Percentiles rank a stretch among this genome's conserved stretches.
Conservation (phyloP, 768 basidiomycete genomes). For the Russula abietina region DNA sequence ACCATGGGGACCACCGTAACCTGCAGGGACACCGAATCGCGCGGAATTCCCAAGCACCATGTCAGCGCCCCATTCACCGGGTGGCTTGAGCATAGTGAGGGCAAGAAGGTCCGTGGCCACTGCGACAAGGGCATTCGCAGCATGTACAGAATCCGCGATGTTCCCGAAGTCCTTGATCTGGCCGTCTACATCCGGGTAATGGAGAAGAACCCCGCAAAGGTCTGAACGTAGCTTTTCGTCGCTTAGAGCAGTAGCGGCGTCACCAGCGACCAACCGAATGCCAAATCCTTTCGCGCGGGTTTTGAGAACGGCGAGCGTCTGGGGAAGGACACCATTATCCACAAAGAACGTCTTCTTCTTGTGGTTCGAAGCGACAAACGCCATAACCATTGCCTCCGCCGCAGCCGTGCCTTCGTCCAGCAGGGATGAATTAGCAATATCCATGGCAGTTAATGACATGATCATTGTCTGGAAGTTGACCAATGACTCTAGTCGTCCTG, state of each 20-base stretch:
- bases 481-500: constrained; percentile 92
- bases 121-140: constrained; percentile 70
- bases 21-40: constrained; percentile 92
- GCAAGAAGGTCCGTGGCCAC: constrained; percentile 92
- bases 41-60: constrained; percentile 93
- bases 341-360: constrained; percentile 83
- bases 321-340: constrained; percentile 75
- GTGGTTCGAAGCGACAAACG: constrained; percentile 58
- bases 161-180: constrained; percentile 64
- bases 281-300: constrained; percentile 93
- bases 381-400: constrained; percentile 96
- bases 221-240: constrained; percentile 52
- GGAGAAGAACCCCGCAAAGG: constrained; percentile 82
- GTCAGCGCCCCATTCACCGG: constrained; percentile 98
- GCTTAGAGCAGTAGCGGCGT: constrained; percentile 45
- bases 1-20: constrained; percentile 97
- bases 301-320: constrained; percentile 83
- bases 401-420: constrained; percentile 94
- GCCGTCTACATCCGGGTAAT: constrained; percentile 92
- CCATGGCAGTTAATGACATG: constrained; percentile 88
- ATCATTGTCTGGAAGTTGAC: constrained; percentile 98
- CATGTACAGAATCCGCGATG: constrained; percentile 65
- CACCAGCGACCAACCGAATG: constrained; percentile 70
- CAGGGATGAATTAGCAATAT: constrained; percentile 92
- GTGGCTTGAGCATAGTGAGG: constrained; percentile 86